These are phyloP conservation scores for Polyporus arcularius DNA, from an alignment of 768 basidiomycete genomes.

Conservation along the genomic window DNA sequence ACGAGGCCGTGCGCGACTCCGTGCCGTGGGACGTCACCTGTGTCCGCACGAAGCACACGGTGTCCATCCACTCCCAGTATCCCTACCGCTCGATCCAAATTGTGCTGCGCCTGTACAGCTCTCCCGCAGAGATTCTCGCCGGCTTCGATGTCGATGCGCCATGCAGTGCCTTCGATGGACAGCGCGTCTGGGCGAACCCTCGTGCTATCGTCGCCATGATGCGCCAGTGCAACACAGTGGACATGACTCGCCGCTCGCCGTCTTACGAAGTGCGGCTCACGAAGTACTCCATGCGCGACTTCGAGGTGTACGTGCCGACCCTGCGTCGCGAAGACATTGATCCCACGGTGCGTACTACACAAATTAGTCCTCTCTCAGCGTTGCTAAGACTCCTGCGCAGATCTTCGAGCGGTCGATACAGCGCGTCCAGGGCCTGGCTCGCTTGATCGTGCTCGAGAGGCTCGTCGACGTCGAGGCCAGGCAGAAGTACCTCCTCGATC, in stretches of 20 bases:
- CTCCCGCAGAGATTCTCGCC: slow-evolving; percentile 65
- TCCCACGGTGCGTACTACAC: slow-evolving; percentile 56
- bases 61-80: slow-evolving; percentile 66
- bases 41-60: slow-evolving; percentile 63
- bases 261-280: slow-evolving; percentile 64
- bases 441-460: slow-evolving; percentile 63
- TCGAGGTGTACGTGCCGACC: slow-evolving; percentile 58
- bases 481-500: slow-evolving; percentile 45
- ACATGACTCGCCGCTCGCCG: slow-evolving; percentile 62
- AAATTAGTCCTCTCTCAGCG: too few relatives aligned
- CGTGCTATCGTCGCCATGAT: slow-evolving; percentile 62
- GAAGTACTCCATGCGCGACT: slow-evolving; percentile 56
- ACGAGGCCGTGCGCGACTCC: slow-evolving; percentile 64
- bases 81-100: slow-evolving; percentile 70
- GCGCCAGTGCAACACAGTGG: slow-evolving; percentile 66
- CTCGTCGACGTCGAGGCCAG: slow-evolving; percentile 47
- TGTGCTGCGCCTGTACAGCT: slow-evolving; percentile 61
- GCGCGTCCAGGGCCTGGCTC: slow-evolving; percentile 59
- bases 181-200: slow-evolving; percentile 61
- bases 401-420: slow-evolving; percentile 62
- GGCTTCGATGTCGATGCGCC: slow-evolving; percentile 71
- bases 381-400: too few relatives aligned
- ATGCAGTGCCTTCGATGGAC: slow-evolving; percentile 56
- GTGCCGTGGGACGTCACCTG: slow-evolving; percentile 72
- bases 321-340: slow-evolving; percentile 54